These are phyloP conservation scores for Trichoderma endophyticum DNA, from an alignment of 2,329 filamentous ascomycete species.

Conservation along the genomic window DNA sequence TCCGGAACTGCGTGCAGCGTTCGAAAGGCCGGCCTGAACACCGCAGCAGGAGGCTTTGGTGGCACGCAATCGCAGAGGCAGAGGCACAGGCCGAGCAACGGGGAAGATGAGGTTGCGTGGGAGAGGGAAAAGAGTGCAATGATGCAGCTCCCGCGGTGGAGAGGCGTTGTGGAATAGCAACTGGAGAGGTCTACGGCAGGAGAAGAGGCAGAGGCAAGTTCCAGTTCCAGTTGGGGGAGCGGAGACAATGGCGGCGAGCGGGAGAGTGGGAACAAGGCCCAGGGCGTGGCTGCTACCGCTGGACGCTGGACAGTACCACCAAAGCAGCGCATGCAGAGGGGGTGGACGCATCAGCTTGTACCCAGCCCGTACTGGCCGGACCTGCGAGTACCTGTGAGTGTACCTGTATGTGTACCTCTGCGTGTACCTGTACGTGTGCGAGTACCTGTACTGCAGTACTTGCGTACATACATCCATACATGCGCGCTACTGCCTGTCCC, in stretches of 20 bases:
- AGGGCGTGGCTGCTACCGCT: constrained; percentile 1
- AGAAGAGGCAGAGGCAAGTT: constrained; percentile 25
- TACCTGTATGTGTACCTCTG: not conserved
- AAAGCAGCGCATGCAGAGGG: not conserved
- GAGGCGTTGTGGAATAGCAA: not conserved
- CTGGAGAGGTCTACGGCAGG: not conserved
- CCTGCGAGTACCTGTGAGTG: not conserved
- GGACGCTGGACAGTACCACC: not conserved
- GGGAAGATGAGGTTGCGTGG: constrained; percentile 17
- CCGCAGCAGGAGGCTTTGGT: constrained; percentile 20
- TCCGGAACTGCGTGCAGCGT: constrained; percentile 21
- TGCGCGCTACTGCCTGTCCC: not conserved
- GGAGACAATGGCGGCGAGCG: constrained; percentile 32
- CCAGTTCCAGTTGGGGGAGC: constrained; percentile 28
- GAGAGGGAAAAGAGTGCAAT: constrained; percentile 19
- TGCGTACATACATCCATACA: not conserved
- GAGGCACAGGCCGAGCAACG: not conserved
- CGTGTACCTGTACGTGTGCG: not conserved
- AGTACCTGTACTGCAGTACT: not conserved
- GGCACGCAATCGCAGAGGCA: constrained; percentile 14
- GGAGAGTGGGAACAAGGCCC: constrained; percentile 25
- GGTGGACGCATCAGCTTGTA: not conserved
- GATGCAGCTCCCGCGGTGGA: constrained; percentile 28
- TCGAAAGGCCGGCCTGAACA: constrained; percentile 21
- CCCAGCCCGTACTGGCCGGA: not conserved